Percentiles rank a stretch among this genome's conserved stretches.
Evolutionary conservation across 2,329 filamentous ascomycete genomes (phyloP).

Genomic region (Fusarium tanahbumbuense): DNA sequence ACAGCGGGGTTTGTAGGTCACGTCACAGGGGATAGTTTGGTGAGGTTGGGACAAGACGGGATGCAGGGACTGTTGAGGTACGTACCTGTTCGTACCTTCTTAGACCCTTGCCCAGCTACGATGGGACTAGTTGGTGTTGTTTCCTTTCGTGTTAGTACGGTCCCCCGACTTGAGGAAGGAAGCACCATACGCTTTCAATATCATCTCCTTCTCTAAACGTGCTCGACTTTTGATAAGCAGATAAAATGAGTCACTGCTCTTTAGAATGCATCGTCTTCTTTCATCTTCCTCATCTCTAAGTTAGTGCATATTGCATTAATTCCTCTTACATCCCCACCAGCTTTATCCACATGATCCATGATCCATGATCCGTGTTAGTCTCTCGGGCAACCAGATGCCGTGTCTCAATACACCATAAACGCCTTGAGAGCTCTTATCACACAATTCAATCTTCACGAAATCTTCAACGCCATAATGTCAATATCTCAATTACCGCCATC

Average conservation of each 20-base stretch:
- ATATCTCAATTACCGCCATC: conserved; percentile 62
- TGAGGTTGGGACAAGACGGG: neutral
- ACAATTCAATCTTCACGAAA: conserved; percentile 21
- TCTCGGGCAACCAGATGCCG: conserved; percentile 40
- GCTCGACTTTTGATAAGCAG: neutral
- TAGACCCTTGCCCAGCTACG: conserved; percentile 3
- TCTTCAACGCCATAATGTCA: conserved; percentile 53
- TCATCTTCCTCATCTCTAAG: neutral
- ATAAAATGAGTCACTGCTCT: conserved; percentile 1
- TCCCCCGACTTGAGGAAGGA: conserved; percentile 14
- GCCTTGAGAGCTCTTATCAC: conserved; percentile 13
- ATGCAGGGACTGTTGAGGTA: conserved; percentile 41
- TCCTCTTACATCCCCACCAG: conserved; percentile 30
- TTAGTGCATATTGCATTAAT: conserved; percentile 7
- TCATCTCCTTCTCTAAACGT: conserved; percentile 14
- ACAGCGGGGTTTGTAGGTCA: conserved; percentile 43
- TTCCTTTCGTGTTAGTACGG: neutral
- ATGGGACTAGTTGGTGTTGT: neutral
- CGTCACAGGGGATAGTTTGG: conserved; percentile 34
- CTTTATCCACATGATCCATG: conserved; percentile 39
- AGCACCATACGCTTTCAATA: conserved; percentile 2
- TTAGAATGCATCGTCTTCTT: neutral
- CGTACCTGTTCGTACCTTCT: conserved; percentile 33
- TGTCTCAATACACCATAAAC: conserved; percentile 37
- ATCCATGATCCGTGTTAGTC: conserved; percentile 44